These are phyloP conservation scores for Acacia concinna DNA, from an alignment of 331 rosid species.

Conservation along the genomic window DNA sequence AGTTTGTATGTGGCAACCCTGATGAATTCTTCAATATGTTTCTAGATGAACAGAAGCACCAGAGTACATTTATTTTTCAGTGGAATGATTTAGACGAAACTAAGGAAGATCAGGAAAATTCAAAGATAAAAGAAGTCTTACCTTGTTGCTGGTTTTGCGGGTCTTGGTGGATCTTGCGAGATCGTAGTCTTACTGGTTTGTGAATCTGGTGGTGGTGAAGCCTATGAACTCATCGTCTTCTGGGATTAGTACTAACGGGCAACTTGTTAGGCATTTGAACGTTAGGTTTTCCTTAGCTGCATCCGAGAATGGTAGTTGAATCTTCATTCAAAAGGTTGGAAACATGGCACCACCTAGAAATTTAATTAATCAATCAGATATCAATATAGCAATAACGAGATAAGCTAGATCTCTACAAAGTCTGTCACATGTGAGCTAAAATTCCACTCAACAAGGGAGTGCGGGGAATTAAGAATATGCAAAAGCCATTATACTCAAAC, in stretches of 20 bases:
- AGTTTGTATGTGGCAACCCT: not conserved
- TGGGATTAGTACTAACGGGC: not conserved
- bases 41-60: not conserved
- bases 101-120: not conserved
- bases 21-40: not conserved
- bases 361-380: too few species aligned
- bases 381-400: too few species aligned
- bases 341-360: not conserved
- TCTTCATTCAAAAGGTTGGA: not conserved
- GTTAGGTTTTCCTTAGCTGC: conserved; percentile 31
- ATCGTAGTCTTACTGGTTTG: not conserved
- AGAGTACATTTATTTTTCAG: not conserved
- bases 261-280: conserved; percentile 29
- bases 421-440: too few species aligned
- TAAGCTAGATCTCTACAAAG: too few species aligned
- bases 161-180: not conserved
- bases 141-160: conserved; percentile 26
- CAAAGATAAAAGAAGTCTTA: conserved; percentile 20
- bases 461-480: too few species aligned
- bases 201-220: conserved; percentile 5
- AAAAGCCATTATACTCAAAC: too few species aligned
- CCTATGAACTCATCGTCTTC: not conserved
- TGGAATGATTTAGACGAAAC: not conserved
- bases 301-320: conserved; percentile 33
- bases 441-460: too few species aligned